These are phyloP conservation scores for Rhizophora mangle DNA, from an alignment of 345 rosid genomes.

Conservation along the genomic window DNA sequence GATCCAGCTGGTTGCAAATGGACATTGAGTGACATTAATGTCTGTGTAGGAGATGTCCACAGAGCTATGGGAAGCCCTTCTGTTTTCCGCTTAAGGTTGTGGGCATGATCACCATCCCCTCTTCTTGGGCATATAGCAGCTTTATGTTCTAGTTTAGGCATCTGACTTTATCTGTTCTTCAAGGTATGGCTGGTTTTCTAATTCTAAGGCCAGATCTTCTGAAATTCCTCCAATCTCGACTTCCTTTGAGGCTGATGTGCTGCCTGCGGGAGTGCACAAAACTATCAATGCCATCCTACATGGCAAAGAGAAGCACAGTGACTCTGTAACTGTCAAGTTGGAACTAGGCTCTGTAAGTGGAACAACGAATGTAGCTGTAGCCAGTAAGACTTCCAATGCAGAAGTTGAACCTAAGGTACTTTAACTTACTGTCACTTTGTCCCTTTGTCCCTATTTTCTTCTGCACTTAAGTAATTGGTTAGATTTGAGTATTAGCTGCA, in stretches of 20 bases:
- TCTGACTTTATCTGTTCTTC: constrained; percentile 21
- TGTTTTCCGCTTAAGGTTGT: constrained; percentile 76
- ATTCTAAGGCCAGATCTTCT: constrained; percentile 24
- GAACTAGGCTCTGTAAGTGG: constrained; percentile 25
- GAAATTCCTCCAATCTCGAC: constrained; percentile 32
- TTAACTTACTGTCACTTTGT: constrained; percentile 9
- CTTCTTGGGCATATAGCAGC: constrained; percentile 3
- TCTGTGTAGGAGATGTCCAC: constrained; percentile 56
- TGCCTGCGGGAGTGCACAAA: constrained; percentile 29
- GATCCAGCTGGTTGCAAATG: constrained; percentile 37
- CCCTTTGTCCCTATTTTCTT: neutral
- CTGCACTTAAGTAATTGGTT: neutral
- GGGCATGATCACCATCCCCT: constrained; percentile 7
- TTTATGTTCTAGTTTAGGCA: constrained; percentile 3
- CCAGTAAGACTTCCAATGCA: constrained; percentile 33
- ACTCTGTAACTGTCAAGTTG: constrained; percentile 26
- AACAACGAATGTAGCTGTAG: constrained; percentile 27
- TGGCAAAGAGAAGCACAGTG: constrained; percentile 21
- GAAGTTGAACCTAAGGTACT: constrained; percentile 41
- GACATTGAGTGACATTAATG: constrained; percentile 44
- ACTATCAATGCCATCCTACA: constrained; percentile 13
- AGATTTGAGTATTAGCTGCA: neutral
- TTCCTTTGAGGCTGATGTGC: constrained; percentile 28
- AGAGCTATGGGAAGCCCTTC: constrained; percentile 62
- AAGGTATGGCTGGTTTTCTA: constrained; percentile 84